A percentile compares a stretch with the other conserved stretches of the same genome.
Conservation (phyloP, 768 basidiomycete species). For the Cystobasidium ongulense region DNA sequence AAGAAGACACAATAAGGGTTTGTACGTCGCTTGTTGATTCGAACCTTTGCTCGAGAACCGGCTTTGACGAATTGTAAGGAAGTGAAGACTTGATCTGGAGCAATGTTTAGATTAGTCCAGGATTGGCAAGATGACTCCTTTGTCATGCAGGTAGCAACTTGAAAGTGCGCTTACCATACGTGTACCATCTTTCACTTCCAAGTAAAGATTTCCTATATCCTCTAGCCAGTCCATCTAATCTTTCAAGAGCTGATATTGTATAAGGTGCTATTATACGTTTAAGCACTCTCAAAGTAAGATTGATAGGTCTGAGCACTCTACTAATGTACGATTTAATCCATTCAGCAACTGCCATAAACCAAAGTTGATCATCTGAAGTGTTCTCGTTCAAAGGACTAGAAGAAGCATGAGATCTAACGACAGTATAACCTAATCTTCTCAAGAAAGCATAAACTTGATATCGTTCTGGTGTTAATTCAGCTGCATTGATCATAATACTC, state of each 20-base stretch:
- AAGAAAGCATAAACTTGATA: conserved; percentile 93
- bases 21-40: conserved; percentile 30
- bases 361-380: neutral
- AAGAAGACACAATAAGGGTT: conserved; percentile 76
- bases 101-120: neutral
- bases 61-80: conserved; percentile 65
- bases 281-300: neutral
- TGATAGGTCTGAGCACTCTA: neutral
- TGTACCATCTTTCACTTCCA: conserved; percentile 10
- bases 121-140: neutral
- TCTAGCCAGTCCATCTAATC: conserved; percentile 32
- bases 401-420: conserved; percentile 58
- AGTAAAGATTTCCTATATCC: conserved; percentile 8
- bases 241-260: conserved; percentile 40
- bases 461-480: conserved; percentile 68
- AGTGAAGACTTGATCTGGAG: conserved; percentile 59
- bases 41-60: conserved; percentile 51
- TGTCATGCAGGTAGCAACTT: neutral
- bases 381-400: neutral
- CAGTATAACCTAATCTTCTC: conserved; percentile 79
- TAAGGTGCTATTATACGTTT: neutral
- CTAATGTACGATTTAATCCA: neutral
- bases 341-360: neutral
- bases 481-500: conserved; percentile 69
- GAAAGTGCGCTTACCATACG: neutral